These are phyloP conservation scores for Gossypium australe DNA, from an alignment of 345 rosid species.

Conservation along the genomic window DNA sequence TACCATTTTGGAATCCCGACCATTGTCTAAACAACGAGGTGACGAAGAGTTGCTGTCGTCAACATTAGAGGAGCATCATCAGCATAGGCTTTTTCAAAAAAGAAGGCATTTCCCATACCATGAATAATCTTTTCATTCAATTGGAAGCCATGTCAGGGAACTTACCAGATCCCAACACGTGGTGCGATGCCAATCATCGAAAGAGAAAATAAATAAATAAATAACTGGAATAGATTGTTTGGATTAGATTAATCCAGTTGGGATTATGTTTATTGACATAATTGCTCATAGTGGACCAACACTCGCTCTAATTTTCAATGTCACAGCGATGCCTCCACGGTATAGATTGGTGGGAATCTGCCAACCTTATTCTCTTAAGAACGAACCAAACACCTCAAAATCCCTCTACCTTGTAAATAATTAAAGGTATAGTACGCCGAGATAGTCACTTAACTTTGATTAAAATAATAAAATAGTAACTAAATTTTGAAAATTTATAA, in stretches of 20 bases:
- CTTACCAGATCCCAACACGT: background rate
- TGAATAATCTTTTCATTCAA: background rate
- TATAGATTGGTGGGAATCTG: conserved; percentile 31
- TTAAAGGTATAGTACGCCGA: no score
- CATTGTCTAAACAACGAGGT: background rate
- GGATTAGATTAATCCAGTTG: conserved; percentile 2
- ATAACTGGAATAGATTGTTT: no score
- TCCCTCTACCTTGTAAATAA: no score
- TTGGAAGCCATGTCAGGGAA: conserved; percentile 7
- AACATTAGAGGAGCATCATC: background rate
- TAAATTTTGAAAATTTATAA: no score
- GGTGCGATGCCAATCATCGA: background rate
- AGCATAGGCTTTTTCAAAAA: background rate
- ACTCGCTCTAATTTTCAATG: conserved; percentile 21
- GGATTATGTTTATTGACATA: background rate
- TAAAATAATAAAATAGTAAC: no score
- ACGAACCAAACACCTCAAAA: no score
- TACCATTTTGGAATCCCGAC: no score
- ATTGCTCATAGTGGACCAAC: conserved; percentile 18
- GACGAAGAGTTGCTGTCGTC: background rate
- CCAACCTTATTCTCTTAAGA: conserved; percentile 7
- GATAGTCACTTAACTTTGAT: no score
- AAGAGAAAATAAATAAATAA: no score
- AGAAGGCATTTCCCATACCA: background rate
- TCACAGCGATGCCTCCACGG: background rate